These are phyloP conservation scores for Ophiostoma populinum DNA, from an alignment of 2,329 filamentous ascomycete species.

Conservation along the genomic window DNA sequence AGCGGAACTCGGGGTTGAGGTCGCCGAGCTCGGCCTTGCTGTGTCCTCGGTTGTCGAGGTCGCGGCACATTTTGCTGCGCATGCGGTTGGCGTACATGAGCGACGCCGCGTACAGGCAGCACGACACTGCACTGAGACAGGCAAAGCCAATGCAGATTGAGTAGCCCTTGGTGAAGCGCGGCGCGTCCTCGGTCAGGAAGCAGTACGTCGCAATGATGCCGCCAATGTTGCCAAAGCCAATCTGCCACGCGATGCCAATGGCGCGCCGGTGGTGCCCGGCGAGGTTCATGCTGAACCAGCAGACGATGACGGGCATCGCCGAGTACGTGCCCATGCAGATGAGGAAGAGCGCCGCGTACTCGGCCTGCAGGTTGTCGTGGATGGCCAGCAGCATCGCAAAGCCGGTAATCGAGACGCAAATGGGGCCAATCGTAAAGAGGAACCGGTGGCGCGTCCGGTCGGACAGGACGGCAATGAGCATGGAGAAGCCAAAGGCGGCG, in stretches of 20 bases:
- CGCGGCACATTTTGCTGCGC: constrained; percentile 25
- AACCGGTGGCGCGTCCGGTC: constrained; percentile 61
- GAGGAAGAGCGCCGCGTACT: constrained; percentile 71
- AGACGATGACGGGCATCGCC: constrained; percentile 77
- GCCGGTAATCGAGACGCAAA: constrained; percentile 52
- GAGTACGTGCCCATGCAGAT: constrained; percentile 65
- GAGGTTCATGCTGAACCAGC: constrained; percentile 71
- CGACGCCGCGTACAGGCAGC: constrained; percentile 39
- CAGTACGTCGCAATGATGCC: constrained; percentile 62
- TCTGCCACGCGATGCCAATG: constrained; percentile 59
- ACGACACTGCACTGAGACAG: constrained; percentile 45
- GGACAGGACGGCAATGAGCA: constrained; percentile 54
- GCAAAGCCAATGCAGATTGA: constrained; percentile 61
- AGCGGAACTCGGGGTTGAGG: constrained; percentile 20
- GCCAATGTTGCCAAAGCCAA: constrained; percentile 64
- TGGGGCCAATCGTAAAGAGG: constrained; percentile 50
- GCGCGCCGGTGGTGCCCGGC: constrained; percentile 54
- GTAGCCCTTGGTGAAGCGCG: constrained; percentile 55
- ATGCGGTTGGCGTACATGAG: constrained; percentile 43
- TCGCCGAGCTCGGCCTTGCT: constrained; percentile 24
- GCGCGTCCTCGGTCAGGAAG: constrained; percentile 49
- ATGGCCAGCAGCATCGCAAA: constrained; percentile 60
- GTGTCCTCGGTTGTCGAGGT: constrained; percentile 17
- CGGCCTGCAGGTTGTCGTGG: constrained; percentile 45
- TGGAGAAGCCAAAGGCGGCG: constrained; percentile 61